Evolutionary conservation across 2,329 filamentous ascomycete species (phyloP), one percentile per base, ranked within the genome.

Genomic region (Zopfia rhizophila): DNA sequence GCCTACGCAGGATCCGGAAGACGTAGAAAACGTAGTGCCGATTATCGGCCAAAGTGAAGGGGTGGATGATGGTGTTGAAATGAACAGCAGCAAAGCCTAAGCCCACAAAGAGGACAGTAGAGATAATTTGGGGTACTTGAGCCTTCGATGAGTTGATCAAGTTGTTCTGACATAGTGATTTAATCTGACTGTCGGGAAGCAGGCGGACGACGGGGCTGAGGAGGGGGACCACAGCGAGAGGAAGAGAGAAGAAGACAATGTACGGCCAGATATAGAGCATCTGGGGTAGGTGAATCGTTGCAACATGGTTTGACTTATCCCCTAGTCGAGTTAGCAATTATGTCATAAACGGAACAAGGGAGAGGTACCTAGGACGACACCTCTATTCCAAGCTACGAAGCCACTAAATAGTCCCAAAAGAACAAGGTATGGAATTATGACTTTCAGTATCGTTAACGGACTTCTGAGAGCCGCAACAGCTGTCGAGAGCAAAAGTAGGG

Each of bases 21-120:
- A 96, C 78, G 74, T 99, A 99, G 72, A 99, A 99, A 69, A 96
- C 88, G 75, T 96, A 99, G 70, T 99, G 94, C 2, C 94, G 82
- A 71, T 99, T 99, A 72, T 99, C 94, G 23, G 94, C 94, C 1
- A 97, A 82, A 0, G 92, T 96, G 68, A 97, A 99, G 0, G 94
- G 93, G 65, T 99, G 94, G 30, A 97, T 83, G 53, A 96, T 88
- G 23, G 94, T 99, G 78, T 97, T 97, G 79, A 83, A 88, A 52
- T 84, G 82, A 17, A 97, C 85, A 2, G 79, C 72, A 5, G 68
- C 60, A 13, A 78, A 60, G 55, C 81, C 81, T 12, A 42, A 40
- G 2, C 40, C 25, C 2, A 63, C 48, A 54, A 75, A 75, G 5
- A 72, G 36, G 18, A 68, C 45, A 5, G 69, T 55, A 1, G 66